Percentiles rank a stretch among this genome's conserved stretches.
phyloP scores from a whole-genome alignment of 306 rosid genomes.

The Castanea sativa region DNA sequence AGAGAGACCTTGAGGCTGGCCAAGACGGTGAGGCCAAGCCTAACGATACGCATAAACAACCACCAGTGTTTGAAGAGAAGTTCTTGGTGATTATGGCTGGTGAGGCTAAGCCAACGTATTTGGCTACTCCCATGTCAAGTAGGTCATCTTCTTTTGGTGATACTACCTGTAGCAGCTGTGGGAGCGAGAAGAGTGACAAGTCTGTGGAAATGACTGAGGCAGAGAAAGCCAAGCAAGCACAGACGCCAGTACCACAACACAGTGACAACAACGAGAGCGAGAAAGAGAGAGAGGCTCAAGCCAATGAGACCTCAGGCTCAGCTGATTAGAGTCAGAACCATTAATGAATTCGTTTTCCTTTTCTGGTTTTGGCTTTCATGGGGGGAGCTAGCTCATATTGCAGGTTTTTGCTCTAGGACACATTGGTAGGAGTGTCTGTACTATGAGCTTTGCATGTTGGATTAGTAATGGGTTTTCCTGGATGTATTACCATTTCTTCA shows the following conservation, averaged over 20 bases:
- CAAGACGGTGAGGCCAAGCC: slow-evolving; percentile 16
- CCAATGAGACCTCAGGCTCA: slow-evolving; percentile 7
- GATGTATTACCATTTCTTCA: background rate
- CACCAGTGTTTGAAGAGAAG: slow-evolving; percentile 68
- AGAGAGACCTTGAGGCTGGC: slow-evolving; percentile 62
- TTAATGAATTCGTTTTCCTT: slow-evolving; percentile 2
- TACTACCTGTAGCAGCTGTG: slow-evolving; percentile 36
- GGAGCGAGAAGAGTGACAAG: slow-evolving; percentile 37
- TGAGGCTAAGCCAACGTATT: slow-evolving; percentile 71
- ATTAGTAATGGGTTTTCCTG: background rate
- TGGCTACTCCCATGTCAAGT: slow-evolving; percentile 80
- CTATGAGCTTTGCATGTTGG: slow-evolving; percentile 15
- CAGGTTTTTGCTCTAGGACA: slow-evolving; percentile 16
- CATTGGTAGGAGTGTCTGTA: background rate
- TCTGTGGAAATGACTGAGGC: slow-evolving; percentile 32
- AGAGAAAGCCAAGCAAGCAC: slow-evolving; percentile 23
- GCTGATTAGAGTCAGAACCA: slow-evolving; percentile 29
- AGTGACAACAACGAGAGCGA: slow-evolving; percentile 12
- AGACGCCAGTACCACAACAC: background rate
- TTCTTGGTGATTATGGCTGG: slow-evolving; percentile 97
- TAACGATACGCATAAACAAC: slow-evolving; percentile 41
- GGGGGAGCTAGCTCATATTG: slow-evolving; percentile 7
- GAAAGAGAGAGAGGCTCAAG: too few relatives aligned
- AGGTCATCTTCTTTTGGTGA: slow-evolving; percentile 66
- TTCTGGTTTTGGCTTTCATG: background rate